phyloP scores from a whole-genome alignment of 139 green algal species.

The Chlamydomonas sp. region DNA sequence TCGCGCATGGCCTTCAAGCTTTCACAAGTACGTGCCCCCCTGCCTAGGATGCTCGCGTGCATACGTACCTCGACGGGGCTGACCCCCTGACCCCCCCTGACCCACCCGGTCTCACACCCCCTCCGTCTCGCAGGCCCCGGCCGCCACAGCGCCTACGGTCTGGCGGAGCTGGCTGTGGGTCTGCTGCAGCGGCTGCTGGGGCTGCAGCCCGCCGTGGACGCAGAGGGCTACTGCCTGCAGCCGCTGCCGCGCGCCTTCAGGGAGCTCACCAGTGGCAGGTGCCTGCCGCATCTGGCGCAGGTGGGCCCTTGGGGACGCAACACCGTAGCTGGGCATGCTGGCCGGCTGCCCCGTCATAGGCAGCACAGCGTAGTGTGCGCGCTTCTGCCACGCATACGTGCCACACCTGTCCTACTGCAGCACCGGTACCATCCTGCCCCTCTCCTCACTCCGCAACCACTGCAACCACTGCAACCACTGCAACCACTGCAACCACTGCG shows the following conservation, averaged over 20 bases:
- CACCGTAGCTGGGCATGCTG: too few species aligned
- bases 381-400: neutral
- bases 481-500: neutral
- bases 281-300: constrained; percentile 85
- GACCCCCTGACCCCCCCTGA: neutral
- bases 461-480: neutral
- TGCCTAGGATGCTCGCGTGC: too few species aligned
- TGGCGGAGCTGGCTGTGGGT: constrained; percentile 41
- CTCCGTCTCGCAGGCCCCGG: constrained; percentile 5
- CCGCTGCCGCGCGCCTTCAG: constrained; percentile 82
- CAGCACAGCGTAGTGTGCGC: neutral
- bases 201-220: constrained; percentile 75
- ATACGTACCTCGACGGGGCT: neutral
- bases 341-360: too few species aligned
- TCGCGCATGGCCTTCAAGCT: too few species aligned
- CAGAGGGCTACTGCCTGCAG: constrained; percentile 55
- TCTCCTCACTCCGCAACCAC: neutral
- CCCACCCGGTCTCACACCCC: neutral
- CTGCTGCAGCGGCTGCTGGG: constrained; percentile 72
- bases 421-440: neutral
- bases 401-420: neutral
- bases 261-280: constrained; percentile 67
- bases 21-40: too few species aligned
- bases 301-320: constrained; percentile 35
- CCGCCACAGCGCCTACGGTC: constrained; percentile 38